phyloP scores from a whole-genome alignment of 1,284 basidiomycete species.

The Ustilago trichophora region DNA sequence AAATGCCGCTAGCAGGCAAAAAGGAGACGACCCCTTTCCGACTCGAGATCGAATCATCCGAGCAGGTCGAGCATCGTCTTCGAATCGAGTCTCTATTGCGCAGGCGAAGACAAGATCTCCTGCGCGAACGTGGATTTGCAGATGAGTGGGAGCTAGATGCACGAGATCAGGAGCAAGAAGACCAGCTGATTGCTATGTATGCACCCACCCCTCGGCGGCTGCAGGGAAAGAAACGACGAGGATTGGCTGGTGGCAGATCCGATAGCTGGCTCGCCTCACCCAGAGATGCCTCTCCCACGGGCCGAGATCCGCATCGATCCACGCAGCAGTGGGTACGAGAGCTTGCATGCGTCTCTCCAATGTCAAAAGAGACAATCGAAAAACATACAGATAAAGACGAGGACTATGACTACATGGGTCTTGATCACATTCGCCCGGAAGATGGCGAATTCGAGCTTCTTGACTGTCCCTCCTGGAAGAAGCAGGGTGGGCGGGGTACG shows the following conservation, averaged over 20 bases:
- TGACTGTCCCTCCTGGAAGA: slow-evolving; percentile 45
- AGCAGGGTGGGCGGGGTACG: slow-evolving; percentile 48
- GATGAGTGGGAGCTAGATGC: slow-evolving; percentile 12
- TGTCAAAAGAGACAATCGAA: neutral
- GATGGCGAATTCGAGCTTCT: slow-evolving; percentile 54
- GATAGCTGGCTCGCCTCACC: neutral
- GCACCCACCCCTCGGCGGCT: slow-evolving; percentile 24
- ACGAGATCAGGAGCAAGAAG: slow-evolving; percentile 25
- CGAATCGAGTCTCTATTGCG: slow-evolving; percentile 43
- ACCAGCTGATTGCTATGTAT: slow-evolving; percentile 39
- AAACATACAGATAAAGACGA: slow-evolving; percentile 6
- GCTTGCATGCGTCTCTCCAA: slow-evolving; percentile 16
- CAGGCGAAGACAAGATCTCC: slow-evolving; percentile 29
- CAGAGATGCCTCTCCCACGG: neutral
- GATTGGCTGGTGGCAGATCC: neutral
- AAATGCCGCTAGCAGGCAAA: neutral
- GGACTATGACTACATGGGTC: slow-evolving; percentile 1
- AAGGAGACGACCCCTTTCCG: slow-evolving; percentile 2
- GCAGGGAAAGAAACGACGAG: slow-evolving; percentile 21
- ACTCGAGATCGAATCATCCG: slow-evolving; percentile 45
- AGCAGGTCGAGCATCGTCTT: slow-evolving; percentile 41
- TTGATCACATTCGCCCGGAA: slow-evolving; percentile 16
- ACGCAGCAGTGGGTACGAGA: slow-evolving; percentile 29
- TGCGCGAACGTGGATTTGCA: slow-evolving; percentile 36
- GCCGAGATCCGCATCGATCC: slow-evolving; percentile 16